Percentiles rank a stretch among this genome's conserved stretches.
Evolutionary conservation across 306 rosid genomes (phyloP).

Genomic region (Elaeagnus macrophylla): DNA sequence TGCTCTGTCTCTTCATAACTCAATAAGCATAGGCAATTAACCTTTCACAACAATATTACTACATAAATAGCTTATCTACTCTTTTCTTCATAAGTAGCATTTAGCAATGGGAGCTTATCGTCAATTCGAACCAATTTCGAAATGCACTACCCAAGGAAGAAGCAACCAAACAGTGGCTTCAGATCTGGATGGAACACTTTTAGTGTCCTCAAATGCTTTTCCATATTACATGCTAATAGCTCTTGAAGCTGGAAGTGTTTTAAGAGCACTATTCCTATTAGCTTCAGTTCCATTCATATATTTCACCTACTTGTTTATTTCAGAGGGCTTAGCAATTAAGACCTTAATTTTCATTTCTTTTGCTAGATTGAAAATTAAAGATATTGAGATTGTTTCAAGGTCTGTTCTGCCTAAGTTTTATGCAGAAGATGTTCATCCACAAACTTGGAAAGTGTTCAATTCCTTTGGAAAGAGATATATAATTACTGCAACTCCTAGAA

Average conservation of each 20-base stretch:
- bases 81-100: no score
- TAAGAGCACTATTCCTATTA: slow-evolving; percentile 54
- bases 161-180: slow-evolving; percentile 72
- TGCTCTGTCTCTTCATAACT: no score
- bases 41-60: no score
- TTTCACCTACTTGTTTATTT: slow-evolving; percentile 49
- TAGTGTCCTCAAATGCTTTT: slow-evolving; percentile 54
- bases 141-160: slow-evolving; percentile 52
- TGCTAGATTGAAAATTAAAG: slow-evolving; percentile 46
- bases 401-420: slow-evolving; percentile 81
- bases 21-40: no score
- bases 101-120: no score
- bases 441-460: slow-evolving; percentile 66
- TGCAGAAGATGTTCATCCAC: slow-evolving; percentile 68
- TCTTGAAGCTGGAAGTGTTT: slow-evolving; percentile 71
- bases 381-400: slow-evolving; percentile 59
- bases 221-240: slow-evolving; percentile 93
- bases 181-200: slow-evolving; percentile 78
- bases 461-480: slow-evolving; percentile 67
- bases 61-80: no score
- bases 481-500: slow-evolving; percentile 67
- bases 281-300: slow-evolving; percentile 51
- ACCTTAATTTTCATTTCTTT: slow-evolving; percentile 52
- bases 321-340: slow-evolving; percentile 53
- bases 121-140: slow-evolving; percentile 52